Conservation (phyloP, 768 basidiomycete genomes). For the Thelephora ganbajun region DNA sequence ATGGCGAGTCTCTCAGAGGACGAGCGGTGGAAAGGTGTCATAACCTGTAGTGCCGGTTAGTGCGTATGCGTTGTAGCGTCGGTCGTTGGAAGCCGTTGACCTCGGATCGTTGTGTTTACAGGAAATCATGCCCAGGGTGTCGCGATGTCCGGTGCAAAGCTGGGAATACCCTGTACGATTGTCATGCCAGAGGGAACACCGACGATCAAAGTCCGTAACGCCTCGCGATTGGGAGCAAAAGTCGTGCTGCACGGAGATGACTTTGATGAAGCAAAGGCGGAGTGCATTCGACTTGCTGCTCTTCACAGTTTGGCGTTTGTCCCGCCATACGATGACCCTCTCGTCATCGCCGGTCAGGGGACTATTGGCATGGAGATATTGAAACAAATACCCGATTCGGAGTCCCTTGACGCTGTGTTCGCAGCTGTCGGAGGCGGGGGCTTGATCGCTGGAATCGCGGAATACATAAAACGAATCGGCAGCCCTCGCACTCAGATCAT, state of each 20-base stretch:
- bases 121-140: slow-evolving; percentile 99
- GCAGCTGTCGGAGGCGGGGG: slow-evolving; percentile 92
- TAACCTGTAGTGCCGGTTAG: slow-evolving; percentile 97
- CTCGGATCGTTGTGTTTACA: slow-evolving; percentile 17
- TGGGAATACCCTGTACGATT: slow-evolving; percentile 92
- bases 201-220: slow-evolving; percentile 90
- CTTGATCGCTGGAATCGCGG: slow-evolving; percentile 75
- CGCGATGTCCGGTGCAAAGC: slow-evolving; percentile 79
- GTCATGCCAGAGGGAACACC: slow-evolving; percentile 96
- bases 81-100: not conserved
- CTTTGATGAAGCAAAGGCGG: slow-evolving; percentile 92
- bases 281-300: slow-evolving; percentile 76
- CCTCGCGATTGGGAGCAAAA: slow-evolving; percentile 88
- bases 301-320: slow-evolving; percentile 76
- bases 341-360: slow-evolving; percentile 95
- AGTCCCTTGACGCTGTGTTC: slow-evolving; percentile 74
- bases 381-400: slow-evolving; percentile 70
- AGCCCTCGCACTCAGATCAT: slow-evolving; percentile 67
- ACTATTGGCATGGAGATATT: slow-evolving; percentile 92
- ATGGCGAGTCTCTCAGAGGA: slow-evolving; percentile 84
- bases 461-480: slow-evolving; percentile 89
- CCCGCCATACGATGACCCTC: slow-evolving; percentile 94
- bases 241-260: slow-evolving; percentile 85
- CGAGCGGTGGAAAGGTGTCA: slow-evolving; percentile 93
- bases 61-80: slow-evolving; percentile 27